Evolutionary conservation across 805 yeast genomes (phyloP), one percentile per base, ranked within the genome.

Genomic region (Zygosaccharomyces siamensis): DNA sequence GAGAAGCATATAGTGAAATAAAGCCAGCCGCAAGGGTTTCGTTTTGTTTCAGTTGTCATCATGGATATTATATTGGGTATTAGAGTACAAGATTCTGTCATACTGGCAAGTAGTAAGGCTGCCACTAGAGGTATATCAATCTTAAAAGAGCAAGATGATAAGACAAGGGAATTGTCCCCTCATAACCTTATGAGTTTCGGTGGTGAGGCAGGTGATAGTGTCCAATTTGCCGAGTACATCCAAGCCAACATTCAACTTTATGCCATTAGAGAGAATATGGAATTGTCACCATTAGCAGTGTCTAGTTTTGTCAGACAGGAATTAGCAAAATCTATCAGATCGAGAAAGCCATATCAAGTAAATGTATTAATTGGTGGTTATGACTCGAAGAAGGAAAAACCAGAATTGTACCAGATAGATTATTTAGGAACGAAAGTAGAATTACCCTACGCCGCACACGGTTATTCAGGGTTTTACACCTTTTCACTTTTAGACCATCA

Each of bases 131-230:
- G 97, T 48, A 85, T 89, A 47, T 84, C 95, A 11, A 78, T 89
- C 44, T 71, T 89, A 57, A 87, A 87, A 62, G 81, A 79, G 45
- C 74, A 77, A 43, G 97, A 89, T 68, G 89, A 84, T 69, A 89
- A 89, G 71, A 87, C 95, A 7, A 72, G 90, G 56, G 70, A 68
- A 27, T 75, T 92, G 59, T 87, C 87, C 58, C 77, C 81, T 33
- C 92, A 85, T 64, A 79, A 86, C 46, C 72, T 90, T 58, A 76
- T 93, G 73, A 96, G 97, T 38, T 90, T 72, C 72, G 84, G 95
- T 1, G 99, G 99, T 49, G 99, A 93, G 67, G 78, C 97, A 3
- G 99, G 99, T 53, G 99, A 93, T 66, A 87, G 97, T 49, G 89
- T 84, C 5, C 93, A 90, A 66, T 93, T 93, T 72, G 95, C 97